These are phyloP conservation scores for Vachellia collinsii DNA, from an alignment of 306 rosid species.

Conservation along the genomic window DNA sequence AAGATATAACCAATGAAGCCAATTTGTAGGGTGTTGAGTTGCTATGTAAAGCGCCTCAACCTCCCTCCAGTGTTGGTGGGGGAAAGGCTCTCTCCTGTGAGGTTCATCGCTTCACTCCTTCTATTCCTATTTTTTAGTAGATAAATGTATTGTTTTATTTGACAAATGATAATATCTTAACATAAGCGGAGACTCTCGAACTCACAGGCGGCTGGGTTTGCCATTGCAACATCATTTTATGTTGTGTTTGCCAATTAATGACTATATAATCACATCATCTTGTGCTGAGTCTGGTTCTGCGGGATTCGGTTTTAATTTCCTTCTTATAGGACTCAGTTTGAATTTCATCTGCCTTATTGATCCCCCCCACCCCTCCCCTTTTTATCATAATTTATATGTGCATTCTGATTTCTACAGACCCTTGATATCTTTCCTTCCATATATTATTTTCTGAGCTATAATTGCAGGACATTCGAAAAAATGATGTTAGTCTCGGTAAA, in stretches of 20 bases:
- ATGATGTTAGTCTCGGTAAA: slow-evolving; percentile 68
- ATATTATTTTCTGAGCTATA: slow-evolving; percentile 32
- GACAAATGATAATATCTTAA: neutral
- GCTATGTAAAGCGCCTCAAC: neutral
- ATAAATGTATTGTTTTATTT: neutral
- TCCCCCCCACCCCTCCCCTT: neutral
- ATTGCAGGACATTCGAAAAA: slow-evolving; percentile 78
- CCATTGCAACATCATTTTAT: neutral
- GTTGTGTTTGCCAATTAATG: slow-evolving; percentile 1
- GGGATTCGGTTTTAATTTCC: slow-evolving; percentile 6
- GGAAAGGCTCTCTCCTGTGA: neutral
- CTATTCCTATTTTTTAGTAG: neutral
- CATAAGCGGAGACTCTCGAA: neutral
- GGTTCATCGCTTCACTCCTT: neutral
- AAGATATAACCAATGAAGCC: neutral
- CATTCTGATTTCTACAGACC: neutral
- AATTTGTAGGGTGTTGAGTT: neutral
- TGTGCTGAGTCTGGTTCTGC: slow-evolving; percentile 5
- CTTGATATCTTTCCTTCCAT: neutral
- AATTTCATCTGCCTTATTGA: slow-evolving; percentile 12
- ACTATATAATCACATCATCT: neutral
- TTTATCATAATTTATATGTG: neutral
- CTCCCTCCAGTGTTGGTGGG: neutral
- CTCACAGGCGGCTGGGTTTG: neutral
- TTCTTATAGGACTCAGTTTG: neutral